Evolutionary conservation across 352 stramenopile species (phyloP), one percentile per base, ranked within the genome.

Genomic region (Globisporangium alternatum): DNA sequence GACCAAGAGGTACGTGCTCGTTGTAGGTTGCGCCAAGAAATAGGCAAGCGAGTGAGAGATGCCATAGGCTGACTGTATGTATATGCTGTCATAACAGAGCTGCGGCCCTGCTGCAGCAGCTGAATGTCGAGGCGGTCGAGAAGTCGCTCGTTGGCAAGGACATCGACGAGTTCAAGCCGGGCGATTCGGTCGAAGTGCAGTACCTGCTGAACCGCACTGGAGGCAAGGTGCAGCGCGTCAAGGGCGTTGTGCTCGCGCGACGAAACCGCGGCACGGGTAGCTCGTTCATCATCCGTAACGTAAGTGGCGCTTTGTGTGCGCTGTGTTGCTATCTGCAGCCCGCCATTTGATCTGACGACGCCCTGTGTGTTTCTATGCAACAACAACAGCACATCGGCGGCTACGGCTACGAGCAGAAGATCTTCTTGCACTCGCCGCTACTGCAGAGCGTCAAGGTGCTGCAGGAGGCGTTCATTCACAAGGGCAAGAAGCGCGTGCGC

Each of bases 401-500:
- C 62, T 92, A 89, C 68, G 85, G 85, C 37, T 94, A 91, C 75
- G 85, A 94, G 73, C 85, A 94, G 69, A 94, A 91, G 75, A 94
- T 94, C 59, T 94, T 94, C 64, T 60, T 92, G 72, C 81, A 97
- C 74, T 96, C 83, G 64, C 90, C 90, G 48, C 75, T 97, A 56
- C 72, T 97, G 56, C 77, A 96, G 71, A 90, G 80, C 61, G 78
- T 97, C 67, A 95, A 93, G 74, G 73, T 97, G 62, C 56, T 97
- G 65, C 72, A 96, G 74, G 71, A 94, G 66, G 89, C 87, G 56
- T 97, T 95, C 72, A 94, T 97, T 72, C 86, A 94, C 71, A 95
- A 94, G 74, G 89, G 89, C 70, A 91, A 95, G 81, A 97, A 97
- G 81, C 81, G 88, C 35, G 88, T 97, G 66, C 86, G 89, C 57